phyloP scores from a whole-genome alignment of 371 early-diverging fungal genomes.

The Mortierella sp. region DNA sequence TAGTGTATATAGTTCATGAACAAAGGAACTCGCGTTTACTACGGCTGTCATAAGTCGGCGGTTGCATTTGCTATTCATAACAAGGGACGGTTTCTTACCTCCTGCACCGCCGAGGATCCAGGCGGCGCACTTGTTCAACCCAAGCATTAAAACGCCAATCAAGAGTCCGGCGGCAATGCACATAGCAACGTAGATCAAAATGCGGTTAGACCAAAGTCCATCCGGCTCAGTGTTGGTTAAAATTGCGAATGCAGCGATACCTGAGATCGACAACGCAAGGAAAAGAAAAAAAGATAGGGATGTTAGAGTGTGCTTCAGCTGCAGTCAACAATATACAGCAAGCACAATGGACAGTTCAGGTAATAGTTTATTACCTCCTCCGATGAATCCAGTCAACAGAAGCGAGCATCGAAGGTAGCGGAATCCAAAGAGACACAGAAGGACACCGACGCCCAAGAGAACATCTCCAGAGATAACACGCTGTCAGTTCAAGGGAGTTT shows the following conservation, averaged over 20 bases:
- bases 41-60: neutral
- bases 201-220: slow-evolving; percentile 19
- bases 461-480: slow-evolving; percentile 56
- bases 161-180: slow-evolving; percentile 25
- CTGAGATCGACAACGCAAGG: slow-evolving; percentile 31
- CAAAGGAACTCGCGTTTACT: neutral
- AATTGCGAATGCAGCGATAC: slow-evolving; percentile 64
- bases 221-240: slow-evolving; percentile 64
- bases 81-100: slow-evolving; percentile 10
- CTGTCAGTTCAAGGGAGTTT: slow-evolving; percentile 22
- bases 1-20: neutral
- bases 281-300: neutral
- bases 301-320: too few relatives aligned
- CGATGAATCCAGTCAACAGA: slow-evolving; percentile 62
- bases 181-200: slow-evolving; percentile 25
- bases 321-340: too few relatives aligned
- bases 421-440: slow-evolving; percentile 60
- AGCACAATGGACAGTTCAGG: neutral
- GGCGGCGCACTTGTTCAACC: slow-evolving; percentile 13
- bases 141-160: slow-evolving; percentile 18
- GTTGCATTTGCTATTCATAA: neutral
- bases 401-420: slow-evolving; percentile 62
- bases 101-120: slow-evolving; percentile 37
- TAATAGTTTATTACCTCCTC: slow-evolving; percentile 58
- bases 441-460: slow-evolving; percentile 58